A percentile compares a stretch with the other conserved stretches of the same genome.
Evolutionary conservation across 164 flowering plant species (phyloP).

Genomic region (Chloranthus sessilifolius): DNA sequence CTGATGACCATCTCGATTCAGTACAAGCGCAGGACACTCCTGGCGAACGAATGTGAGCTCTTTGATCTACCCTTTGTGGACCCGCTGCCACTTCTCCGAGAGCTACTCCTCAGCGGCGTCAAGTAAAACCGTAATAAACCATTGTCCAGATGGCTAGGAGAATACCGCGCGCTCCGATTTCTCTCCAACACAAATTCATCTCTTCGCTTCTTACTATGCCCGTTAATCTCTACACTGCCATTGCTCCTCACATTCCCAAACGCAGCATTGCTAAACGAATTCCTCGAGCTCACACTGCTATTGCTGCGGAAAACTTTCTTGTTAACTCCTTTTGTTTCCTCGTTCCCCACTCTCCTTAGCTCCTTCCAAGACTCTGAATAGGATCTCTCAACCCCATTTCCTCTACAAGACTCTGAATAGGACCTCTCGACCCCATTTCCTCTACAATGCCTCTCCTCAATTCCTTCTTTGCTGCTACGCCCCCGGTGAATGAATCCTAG

Average conservation of each 20-base stretch:
- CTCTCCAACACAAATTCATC: slow-evolving; percentile 53
- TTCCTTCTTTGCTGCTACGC: slow-evolving; percentile 52
- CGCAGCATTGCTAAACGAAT: slow-evolving; percentile 29
- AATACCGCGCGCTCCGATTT: slow-evolving; percentile 48
- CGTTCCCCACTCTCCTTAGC: slow-evolving; percentile 42
- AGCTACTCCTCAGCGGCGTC: slow-evolving; percentile 73
- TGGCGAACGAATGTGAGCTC: slow-evolving; percentile 65
- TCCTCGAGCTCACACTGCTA: slow-evolving; percentile 77
- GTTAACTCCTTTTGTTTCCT: slow-evolving; percentile 35
- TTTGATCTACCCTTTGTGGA: slow-evolving; percentile 46
- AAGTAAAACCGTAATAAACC: slow-evolving; percentile 75
- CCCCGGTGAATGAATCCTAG: slow-evolving; percentile 76
- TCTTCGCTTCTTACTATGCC: slow-evolving; percentile 32
- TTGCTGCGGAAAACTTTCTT: slow-evolving; percentile 56
- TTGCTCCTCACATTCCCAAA: slow-evolving; percentile 32
- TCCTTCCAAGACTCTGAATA: slow-evolving; percentile 87
- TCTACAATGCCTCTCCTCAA: slow-evolving; percentile 55
- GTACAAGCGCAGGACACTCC: slow-evolving; percentile 70
- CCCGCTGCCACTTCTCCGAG: slow-evolving; percentile 35
- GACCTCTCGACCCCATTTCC: slow-evolving; percentile 79
- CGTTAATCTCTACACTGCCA: slow-evolving; percentile 31
- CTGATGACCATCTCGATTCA: slow-evolving; percentile 37
- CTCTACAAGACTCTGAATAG: too few relatives aligned
- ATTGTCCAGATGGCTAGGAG: slow-evolving; percentile 52
- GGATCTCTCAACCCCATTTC: slow-evolving; percentile 73